phyloP scores from a whole-genome alignment of 1,284 basidiomycete species.

The Ganoderma resinaceum region DNA sequence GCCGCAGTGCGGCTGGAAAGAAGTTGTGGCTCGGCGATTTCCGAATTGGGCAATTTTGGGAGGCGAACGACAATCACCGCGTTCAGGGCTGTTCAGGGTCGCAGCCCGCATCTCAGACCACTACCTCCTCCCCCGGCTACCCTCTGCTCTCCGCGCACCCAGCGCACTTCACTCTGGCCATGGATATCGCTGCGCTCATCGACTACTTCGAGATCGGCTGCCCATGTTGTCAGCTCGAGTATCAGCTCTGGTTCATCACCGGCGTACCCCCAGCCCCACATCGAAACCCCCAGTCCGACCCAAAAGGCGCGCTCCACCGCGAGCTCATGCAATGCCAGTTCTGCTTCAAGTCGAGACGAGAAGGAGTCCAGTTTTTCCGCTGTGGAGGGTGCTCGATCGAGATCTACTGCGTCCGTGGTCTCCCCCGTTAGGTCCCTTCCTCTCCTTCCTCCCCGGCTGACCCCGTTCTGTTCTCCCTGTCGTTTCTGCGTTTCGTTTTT shows the following conservation, averaged over 20 bases:
- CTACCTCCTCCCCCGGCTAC: not conserved
- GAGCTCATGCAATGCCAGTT: conserved; percentile 32
- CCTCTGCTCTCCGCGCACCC: not conserved
- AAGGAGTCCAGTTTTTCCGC: conserved; percentile 27
- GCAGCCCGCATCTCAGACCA: not conserved
- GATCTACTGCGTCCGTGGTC: conserved; percentile 33
- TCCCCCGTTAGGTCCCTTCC: not conserved
- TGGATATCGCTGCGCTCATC: conserved; percentile 16
- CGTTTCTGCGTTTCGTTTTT: not conserved
- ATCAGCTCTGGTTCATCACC: conserved; percentile 20
- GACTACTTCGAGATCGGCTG: conserved; percentile 23
- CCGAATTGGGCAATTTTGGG: not conserved
- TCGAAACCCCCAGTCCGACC: conserved; percentile 20
- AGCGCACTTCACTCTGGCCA: not conserved
- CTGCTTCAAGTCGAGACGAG: conserved; percentile 27
- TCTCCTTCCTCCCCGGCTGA: not conserved
- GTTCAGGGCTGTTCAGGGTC: not conserved
- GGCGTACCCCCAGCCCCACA: conserved; percentile 22
- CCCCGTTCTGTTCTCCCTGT: too few relatives aligned
- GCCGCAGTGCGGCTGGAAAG: not conserved
- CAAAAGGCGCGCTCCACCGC: conserved; percentile 23
- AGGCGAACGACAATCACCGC: not conserved
- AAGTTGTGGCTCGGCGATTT: not conserved
- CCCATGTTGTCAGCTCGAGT: conserved; percentile 20
- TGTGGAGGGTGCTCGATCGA: conserved; percentile 32